phyloP scores from a whole-genome alignment of 2,329 filamentous ascomycete genomes.

The Rhynchosporium secalis region DNA sequence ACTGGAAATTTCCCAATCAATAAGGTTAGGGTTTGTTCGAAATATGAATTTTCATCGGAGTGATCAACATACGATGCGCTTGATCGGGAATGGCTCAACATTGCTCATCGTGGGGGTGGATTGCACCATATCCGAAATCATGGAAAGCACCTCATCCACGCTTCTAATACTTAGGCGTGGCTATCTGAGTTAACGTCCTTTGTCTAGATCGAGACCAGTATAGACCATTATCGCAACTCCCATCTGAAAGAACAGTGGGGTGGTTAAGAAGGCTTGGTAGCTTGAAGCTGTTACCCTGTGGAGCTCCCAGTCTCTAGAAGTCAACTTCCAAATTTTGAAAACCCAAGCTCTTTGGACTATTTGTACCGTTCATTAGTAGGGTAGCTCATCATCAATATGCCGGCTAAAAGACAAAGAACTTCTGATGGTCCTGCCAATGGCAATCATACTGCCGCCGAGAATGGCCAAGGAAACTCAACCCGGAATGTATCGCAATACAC shows the following conservation, averaged over 20 bases:
- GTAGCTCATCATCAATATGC: not conserved
- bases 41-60: not conserved
- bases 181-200: not conserved
- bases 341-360: too few relatives aligned
- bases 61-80: constrained; percentile 1
- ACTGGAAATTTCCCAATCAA: too few relatives aligned
- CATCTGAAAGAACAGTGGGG: not conserved
- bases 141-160: constrained; percentile 1
- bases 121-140: constrained; percentile 19
- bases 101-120: constrained; percentile 22
- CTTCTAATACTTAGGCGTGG: not conserved
- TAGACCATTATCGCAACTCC: not conserved
- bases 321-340: not conserved
- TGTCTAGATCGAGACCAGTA: not conserved
- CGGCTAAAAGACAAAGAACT: constrained; percentile 23
- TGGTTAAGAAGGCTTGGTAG: not conserved
- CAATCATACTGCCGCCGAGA: constrained; percentile 14
- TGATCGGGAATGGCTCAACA: not conserved
- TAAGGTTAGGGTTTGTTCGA: too few relatives aligned
- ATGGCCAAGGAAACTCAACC: constrained; percentile 10
- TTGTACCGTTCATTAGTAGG: not conserved
- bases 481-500: constrained; percentile 29
- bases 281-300: not conserved
- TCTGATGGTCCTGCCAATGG: constrained; percentile 17
- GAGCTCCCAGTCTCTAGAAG: not conserved